Evolutionary conservation across 1,284 basidiomycete species (phyloP).

Genomic region (Xanthoconium separans): DNA sequence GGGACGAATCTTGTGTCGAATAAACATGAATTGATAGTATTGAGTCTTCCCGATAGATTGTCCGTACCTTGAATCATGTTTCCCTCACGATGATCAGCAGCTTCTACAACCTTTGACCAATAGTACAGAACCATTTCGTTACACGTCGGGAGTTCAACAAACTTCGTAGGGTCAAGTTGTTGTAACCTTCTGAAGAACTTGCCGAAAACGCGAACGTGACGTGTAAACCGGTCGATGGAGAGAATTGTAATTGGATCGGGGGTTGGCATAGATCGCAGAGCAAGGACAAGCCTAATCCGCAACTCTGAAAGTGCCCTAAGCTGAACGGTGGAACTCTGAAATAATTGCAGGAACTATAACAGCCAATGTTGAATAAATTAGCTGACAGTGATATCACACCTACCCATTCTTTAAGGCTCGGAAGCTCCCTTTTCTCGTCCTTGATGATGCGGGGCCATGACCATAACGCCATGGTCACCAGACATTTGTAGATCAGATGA

Average conservation of each 20-base stretch:
- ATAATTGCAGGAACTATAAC: slow-evolving; percentile 56
- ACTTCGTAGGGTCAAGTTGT: slow-evolving; percentile 55
- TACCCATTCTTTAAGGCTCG: slow-evolving; percentile 55
- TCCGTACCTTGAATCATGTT: slow-evolving; percentile 55
- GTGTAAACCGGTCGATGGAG: slow-evolving; percentile 57
- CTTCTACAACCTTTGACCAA: slow-evolving; percentile 73
- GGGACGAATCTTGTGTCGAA: slow-evolving; percentile 42
- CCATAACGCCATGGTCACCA: slow-evolving; percentile 67
- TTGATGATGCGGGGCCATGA: slow-evolving; percentile 60
- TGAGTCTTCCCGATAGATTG: neutral
- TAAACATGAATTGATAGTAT: neutral
- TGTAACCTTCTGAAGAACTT: slow-evolving; percentile 77
- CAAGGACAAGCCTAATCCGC: slow-evolving; percentile 41
- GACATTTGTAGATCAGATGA: slow-evolving; percentile 69
- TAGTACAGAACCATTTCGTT: slow-evolving; percentile 71
- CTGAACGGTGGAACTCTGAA: slow-evolving; percentile 56
- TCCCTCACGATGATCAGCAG: slow-evolving; percentile 48
- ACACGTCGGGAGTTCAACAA: slow-evolving; percentile 63
- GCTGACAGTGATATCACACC: slow-evolving; percentile 18
- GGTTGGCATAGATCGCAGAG: slow-evolving; percentile 28
- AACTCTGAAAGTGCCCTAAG: slow-evolving; percentile 53
- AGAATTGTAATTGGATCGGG: slow-evolving; percentile 34
- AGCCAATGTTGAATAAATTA: slow-evolving; percentile 5
- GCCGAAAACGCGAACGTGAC: slow-evolving; percentile 67
- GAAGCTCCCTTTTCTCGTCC: slow-evolving; percentile 41